Conservation (phyloP, 495 filamentous ascomycete genomes). For the Thermothielavioides terrestris region DNA sequence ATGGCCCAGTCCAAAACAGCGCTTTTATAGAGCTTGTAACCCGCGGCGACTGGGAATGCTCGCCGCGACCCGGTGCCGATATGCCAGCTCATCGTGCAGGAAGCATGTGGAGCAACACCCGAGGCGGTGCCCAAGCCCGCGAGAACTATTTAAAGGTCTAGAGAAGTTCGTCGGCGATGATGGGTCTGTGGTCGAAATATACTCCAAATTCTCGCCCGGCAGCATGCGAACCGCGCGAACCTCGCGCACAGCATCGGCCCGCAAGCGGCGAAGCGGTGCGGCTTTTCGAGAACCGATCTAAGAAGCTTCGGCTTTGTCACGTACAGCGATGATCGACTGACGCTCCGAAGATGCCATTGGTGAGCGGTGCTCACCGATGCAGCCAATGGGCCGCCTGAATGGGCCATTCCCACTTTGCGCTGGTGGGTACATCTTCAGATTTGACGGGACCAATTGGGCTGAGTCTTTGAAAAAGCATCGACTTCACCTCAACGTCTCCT, state of each 20-base stretch:
- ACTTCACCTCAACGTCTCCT: slow-evolving; percentile 7
- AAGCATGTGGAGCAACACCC: slow-evolving; percentile 22
- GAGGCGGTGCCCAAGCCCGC: not conserved
- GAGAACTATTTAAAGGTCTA: slow-evolving; percentile 21
- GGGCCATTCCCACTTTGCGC: slow-evolving; percentile 18
- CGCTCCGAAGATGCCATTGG: slow-evolving; percentile 23
- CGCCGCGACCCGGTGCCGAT: slow-evolving; percentile 17
- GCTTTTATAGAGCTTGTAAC: slow-evolving; percentile 23
- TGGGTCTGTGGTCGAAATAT: not conserved
- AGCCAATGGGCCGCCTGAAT: slow-evolving; percentile 26
- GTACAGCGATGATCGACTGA: slow-evolving; percentile 16
- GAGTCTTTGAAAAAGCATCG: slow-evolving; percentile 12
- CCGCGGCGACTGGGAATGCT: slow-evolving; percentile 20
- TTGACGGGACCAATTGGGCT: slow-evolving; percentile 17
- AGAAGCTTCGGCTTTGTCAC: slow-evolving; percentile 14
- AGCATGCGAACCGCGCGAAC: not conserved
- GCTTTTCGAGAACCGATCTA: slow-evolving; percentile 21
- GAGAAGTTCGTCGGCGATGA: not conserved
- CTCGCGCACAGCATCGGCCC: not conserved
- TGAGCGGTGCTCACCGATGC: slow-evolving; percentile 14
- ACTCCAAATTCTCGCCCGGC: not conserved
- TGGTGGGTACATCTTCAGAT: slow-evolving; percentile 10
- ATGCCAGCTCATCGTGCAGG: slow-evolving; percentile 37
- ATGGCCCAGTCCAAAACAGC: slow-evolving; percentile 11
- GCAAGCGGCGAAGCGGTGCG: slow-evolving; percentile 9